Evolutionary conservation across 495 filamentous ascomycete species (phyloP), one percentile per base, ranked within the genome.

Genomic region (Lichenothelia convexa): DNA sequence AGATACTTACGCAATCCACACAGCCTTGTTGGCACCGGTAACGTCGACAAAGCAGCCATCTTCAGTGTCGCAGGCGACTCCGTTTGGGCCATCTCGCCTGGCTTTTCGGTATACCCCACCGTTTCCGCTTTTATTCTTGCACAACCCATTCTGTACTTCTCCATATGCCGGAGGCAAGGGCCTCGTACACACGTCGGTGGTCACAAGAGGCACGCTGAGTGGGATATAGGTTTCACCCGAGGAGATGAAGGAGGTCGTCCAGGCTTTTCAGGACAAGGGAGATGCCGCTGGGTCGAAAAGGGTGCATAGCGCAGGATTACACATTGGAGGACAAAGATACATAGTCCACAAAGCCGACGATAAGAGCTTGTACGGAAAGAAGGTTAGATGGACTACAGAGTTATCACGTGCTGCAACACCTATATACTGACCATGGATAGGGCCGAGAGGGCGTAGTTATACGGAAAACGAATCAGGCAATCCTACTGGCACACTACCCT

Each of bases 11-110:
- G n/a, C n/a, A n/a, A n/a, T n/a, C n/a, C n/a, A n/a, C n/a, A 21
- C 43, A 63, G 86, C 71, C 71, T 95, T 45, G 70, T 95, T 51
- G 81, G 69, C 61, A 74, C 67, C 45, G 74, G 74, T 48, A 78
- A 89, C 57, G 61, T 93, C 58, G 79, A 89, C 65, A 75, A 80
- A 61, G 89, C 73, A 48, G 80, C 80, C 51, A 91, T 94, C 57
- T 73, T 87, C 62, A 81, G 75, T 59, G 61, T 58, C 40, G 74
- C 77, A 42, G 82, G 85, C 51, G 78, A 81, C 53, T 81, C 74
- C 53, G 65, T 75, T 45, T 93, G 86, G 82, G 86, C 86, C 39
- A 51, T 62, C n/a, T 69, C 73, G 16, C 13, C 66, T 15, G 70
- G 63, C 42, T 91, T 91, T 63, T 57, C 55, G 45, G 85, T 92